Conservation (phyloP, 2,329 filamentous ascomycete genomes). For the Fusarium sarcochroum region DNA sequence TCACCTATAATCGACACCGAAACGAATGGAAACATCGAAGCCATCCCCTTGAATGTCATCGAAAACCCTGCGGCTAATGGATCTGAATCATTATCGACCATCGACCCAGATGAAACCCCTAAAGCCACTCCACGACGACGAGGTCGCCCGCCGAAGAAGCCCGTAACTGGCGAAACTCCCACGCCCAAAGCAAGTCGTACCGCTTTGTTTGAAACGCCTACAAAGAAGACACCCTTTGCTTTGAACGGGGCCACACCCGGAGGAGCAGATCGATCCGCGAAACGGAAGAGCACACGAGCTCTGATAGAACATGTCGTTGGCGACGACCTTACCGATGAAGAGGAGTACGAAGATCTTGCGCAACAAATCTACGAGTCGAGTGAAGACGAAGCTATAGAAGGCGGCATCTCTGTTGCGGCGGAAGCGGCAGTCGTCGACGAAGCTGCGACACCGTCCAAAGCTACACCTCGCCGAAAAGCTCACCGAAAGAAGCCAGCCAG, state of each 20-base stretch:
- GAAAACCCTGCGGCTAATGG: constrained; percentile 17
- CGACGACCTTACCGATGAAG: constrained; percentile 77
- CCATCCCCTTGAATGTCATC: constrained; percentile 11
- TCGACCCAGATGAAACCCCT: constrained; percentile 46
- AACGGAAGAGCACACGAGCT: constrained; percentile 84
- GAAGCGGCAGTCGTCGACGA: constrained; percentile 50
- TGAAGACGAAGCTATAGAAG: constrained; percentile 61
- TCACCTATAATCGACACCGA: constrained; percentile 20
- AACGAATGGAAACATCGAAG: constrained; percentile 43
- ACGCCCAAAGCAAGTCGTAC: constrained; percentile 57
- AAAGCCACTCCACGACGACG: constrained; percentile 54
- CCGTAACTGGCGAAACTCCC: constrained; percentile 51
- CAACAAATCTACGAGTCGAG: constrained; percentile 76
- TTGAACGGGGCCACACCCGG: constrained; percentile 69
- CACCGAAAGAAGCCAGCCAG: constrained; percentile 56
- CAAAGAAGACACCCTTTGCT: constrained; percentile 50
- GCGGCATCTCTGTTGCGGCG: constrained; percentile 36
- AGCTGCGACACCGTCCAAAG: constrained; percentile 62
- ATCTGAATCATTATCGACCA: constrained; percentile 32
- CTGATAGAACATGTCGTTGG: constrained; percentile 80
- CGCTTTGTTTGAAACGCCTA: constrained; percentile 56
- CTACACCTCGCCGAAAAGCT: constrained; percentile 49
- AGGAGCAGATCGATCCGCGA: constrained; percentile 87
- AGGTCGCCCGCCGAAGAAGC: constrained; percentile 54
- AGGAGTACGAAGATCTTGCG: constrained; percentile 78